Evolutionary conservation across 2,329 filamentous ascomycete species (phyloP).

Genomic region (Colletotrichum kahawae): DNA sequence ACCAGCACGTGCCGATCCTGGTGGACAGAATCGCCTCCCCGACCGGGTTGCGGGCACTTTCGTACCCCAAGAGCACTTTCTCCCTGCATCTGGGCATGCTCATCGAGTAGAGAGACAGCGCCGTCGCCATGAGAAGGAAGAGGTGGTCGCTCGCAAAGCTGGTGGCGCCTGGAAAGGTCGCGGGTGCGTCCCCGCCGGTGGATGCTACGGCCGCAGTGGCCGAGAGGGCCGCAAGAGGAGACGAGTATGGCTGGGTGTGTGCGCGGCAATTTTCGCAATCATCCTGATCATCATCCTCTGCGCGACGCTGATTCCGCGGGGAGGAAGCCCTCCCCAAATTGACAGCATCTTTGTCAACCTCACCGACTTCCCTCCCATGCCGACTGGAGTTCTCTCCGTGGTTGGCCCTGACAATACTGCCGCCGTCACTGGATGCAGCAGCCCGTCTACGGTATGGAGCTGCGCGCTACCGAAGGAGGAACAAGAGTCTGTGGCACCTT

Average conservation of each 20-base stretch:
- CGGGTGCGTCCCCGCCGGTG: conserved; percentile 65
- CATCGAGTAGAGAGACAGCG: conserved; percentile 56
- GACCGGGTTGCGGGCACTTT: conserved; percentile 50
- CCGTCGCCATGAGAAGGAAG: conserved; percentile 69
- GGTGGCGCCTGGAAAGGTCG: conserved; percentile 71
- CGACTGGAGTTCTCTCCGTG: conserved; percentile 81
- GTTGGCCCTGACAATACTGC: conserved; percentile 72
- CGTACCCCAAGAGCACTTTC: conserved; percentile 48
- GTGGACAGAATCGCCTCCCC: conserved; percentile 38
- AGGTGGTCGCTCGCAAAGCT: conserved; percentile 59
- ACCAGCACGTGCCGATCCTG: conserved; percentile 35
- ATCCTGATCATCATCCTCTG: conserved; percentile 63
- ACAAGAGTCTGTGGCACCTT: conserved; percentile 67
- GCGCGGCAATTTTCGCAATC: conserved; percentile 54
- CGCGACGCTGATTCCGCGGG: conserved; percentile 56
- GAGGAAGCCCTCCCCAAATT: conserved; percentile 18
- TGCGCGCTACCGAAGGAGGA: conserved; percentile 83
- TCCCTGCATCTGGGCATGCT: conserved; percentile 41
- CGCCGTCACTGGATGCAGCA: conserved; percentile 72
- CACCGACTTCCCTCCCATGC: conserved; percentile 85
- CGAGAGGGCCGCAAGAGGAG: conserved; percentile 68
- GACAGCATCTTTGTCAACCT: conserved; percentile 78
- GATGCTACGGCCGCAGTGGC: conserved; percentile 68
- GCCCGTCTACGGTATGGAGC: conserved; percentile 80
- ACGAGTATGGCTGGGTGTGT: conserved; percentile 61